Evolutionary conservation across 2,329 filamentous ascomycete species (phyloP), one percentile per base, ranked within the genome.

Genomic region (Ciborinia camelliae): DNA sequence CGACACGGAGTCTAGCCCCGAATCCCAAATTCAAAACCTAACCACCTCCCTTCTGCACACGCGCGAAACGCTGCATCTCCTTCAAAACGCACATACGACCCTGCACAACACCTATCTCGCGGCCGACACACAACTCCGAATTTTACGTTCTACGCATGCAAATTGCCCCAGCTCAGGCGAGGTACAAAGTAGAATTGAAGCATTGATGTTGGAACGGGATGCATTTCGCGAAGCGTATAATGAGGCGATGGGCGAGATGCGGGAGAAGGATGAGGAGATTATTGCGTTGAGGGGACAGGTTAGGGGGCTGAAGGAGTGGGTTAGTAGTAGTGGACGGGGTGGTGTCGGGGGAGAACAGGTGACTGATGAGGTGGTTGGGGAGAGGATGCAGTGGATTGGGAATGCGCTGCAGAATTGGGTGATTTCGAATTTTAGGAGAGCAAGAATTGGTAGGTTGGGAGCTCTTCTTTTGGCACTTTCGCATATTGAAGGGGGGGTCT

Each of bases 391-490:
- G 58, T 80, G 82, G 65, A 74, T 91, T 54, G 84, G 84, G 26
- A 88, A 90, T 71, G 84, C 87, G 30, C 76, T 90, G 70, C 88
- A 91, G 76, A 90, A 91, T 71, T 92, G 89, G 89, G 84, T 88
- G 4, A 86, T 91, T 70, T 82, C 84, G 32, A 84, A 89, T 73
- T 91, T 89, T 69, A 81, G 89, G 60, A 84, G 83, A 67, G 81
- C 83, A 15, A 89, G 82, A 76, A 76, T 89, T 60, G 71, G 76
- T 76, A 74, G 37, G 70, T 69, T 64, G 62, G 18, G 35, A 26
- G 55, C 12, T 58, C 53, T 39, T 39, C 41, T 52, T 52, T 45
- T 60, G 39, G 14, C 8, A 55, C 28, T 20, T 20, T 35, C 14
- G 28, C 32, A 7, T 18, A 9, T 10, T 14, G 12, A n/a, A 39